phyloP scores from a whole-genome alignment of 306 rosid genomes.

The Astragalus membranaceus region DNA sequence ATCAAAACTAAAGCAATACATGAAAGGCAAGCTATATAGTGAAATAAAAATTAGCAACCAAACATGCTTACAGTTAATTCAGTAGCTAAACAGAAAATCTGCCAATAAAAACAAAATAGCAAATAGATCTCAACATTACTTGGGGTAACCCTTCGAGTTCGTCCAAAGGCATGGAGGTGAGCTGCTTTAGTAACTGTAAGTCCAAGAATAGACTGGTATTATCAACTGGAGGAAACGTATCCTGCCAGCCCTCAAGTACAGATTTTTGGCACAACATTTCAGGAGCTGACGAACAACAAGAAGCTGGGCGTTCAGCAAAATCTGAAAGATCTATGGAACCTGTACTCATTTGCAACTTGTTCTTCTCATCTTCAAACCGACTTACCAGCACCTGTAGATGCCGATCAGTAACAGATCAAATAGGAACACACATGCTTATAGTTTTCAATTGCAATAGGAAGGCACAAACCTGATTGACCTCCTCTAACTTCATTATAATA shows the following conservation, averaged over 20 bases:
- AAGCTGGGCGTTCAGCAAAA: conserved; percentile 26
- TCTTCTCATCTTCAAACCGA: conserved; percentile 41
- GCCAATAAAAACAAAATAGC: neutral
- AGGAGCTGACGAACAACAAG: conserved; percentile 48
- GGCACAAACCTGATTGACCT: conserved; percentile 51
- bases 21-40: neutral
- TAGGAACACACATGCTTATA: neutral
- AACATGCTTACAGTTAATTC: neutral
- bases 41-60: neutral
- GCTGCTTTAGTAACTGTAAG: conserved; percentile 57
- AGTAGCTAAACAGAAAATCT: neutral
- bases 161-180: conserved; percentile 46
- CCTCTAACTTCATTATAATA: conserved; percentile 39
- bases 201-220: conserved; percentile 58
- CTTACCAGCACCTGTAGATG: conserved; percentile 40
- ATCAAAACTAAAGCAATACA: neutral
- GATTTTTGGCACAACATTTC: conserved; percentile 38
- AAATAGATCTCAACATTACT: conserved; percentile 31
- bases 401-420: conserved; percentile 2
- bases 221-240: conserved; percentile 50
- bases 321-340: conserved; percentile 19
- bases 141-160: conserved; percentile 33
- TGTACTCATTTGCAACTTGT: conserved; percentile 31
- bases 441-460: neutral
- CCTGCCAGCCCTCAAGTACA: conserved; percentile 54